phyloP scores from a whole-genome alignment of 441 rosid genomes.

The Erodium texanum region DNA sequence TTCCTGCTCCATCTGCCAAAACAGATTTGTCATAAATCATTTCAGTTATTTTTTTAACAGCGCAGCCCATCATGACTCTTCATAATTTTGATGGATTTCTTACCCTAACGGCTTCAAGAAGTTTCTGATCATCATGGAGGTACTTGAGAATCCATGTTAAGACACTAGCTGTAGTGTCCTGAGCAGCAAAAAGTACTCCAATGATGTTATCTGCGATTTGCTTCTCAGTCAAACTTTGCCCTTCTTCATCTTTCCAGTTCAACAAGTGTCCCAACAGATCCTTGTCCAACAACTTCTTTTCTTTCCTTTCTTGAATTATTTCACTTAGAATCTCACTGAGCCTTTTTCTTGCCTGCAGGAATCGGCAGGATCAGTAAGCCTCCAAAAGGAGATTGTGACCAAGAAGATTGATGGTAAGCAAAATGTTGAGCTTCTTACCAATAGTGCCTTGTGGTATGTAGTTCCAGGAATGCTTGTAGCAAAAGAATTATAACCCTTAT shows the following conservation, averaged over 20 bases:
- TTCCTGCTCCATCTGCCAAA: conserved; percentile 66
- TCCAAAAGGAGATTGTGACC: too few species aligned
- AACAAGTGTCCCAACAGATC: conserved; percentile 55
- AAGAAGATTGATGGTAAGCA: neutral
- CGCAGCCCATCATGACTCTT: neutral
- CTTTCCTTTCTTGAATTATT: conserved; percentile 54
- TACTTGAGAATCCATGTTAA: conserved; percentile 84
- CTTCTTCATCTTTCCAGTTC: conserved; percentile 40
- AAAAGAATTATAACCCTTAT: conserved; percentile 82
- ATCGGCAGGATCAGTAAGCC: too few species aligned
- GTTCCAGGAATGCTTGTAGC: conserved; percentile 71
- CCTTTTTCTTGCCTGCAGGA: conserved; percentile 62
- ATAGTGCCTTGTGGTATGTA: conserved; percentile 57
- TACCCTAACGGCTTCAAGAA: conserved; percentile 75
- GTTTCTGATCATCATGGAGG: conserved; percentile 54
- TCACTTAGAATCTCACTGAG: conserved; percentile 45
- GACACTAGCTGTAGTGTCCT: conserved; percentile 87
- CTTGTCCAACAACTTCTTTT: conserved; percentile 38
- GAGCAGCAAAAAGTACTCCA: conserved; percentile 97
- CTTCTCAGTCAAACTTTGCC: conserved; percentile 33
- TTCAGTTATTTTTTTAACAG: neutral
- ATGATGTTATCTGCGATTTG: conserved; percentile 72
- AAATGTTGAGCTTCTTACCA: conserved; percentile 31
- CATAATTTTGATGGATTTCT: neutral
- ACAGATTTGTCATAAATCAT: neutral